Conservation (phyloP, 352 stramenopile species). For the Phytopythium montanum region DNA sequence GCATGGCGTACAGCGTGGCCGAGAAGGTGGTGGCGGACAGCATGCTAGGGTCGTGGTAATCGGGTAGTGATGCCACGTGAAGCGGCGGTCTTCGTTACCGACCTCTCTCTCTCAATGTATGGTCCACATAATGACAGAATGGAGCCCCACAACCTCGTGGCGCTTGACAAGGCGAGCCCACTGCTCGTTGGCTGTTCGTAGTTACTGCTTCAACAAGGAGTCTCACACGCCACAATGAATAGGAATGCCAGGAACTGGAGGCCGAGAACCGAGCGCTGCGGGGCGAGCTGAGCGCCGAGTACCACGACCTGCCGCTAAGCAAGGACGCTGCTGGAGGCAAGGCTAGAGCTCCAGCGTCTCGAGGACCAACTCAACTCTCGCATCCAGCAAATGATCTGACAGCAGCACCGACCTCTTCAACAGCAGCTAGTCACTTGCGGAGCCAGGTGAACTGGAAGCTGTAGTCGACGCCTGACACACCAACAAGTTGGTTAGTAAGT, state of each 20-base stretch:
- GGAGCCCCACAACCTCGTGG: conserved; percentile 26
- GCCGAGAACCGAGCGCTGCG: conserved; percentile 21
- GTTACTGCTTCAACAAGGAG: neutral
- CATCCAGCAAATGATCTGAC: conserved; percentile 43
- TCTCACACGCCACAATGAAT: neutral
- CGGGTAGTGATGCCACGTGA: too few relatives aligned
- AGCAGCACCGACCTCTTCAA: neutral
- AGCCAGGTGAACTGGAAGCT: conserved; percentile 6
- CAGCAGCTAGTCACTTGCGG: neutral
- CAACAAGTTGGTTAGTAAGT: neutral
- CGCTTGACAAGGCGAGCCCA: conserved; percentile 20
- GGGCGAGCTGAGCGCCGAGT: conserved; percentile 24
- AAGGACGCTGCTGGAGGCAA: conserved; percentile 29
- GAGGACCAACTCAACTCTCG: conserved; percentile 47
- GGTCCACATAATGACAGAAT: conserved; percentile 12
- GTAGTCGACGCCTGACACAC: conserved; percentile 1
- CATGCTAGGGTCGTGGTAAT: too few relatives aligned
- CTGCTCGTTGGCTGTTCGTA: too few relatives aligned
- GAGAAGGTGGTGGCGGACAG: too few relatives aligned
- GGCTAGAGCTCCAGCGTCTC: conserved; percentile 31
- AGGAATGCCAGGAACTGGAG: conserved; percentile 37
- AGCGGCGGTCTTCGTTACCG: too few relatives aligned
- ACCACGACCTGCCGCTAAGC: conserved; percentile 33
- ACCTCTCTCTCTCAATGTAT: too few relatives aligned
- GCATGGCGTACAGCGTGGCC: too few relatives aligned